These are phyloP conservation scores for Lactarius hengduanensis DNA, from an alignment of 768 basidiomycete species.

Conservation along the genomic window DNA sequence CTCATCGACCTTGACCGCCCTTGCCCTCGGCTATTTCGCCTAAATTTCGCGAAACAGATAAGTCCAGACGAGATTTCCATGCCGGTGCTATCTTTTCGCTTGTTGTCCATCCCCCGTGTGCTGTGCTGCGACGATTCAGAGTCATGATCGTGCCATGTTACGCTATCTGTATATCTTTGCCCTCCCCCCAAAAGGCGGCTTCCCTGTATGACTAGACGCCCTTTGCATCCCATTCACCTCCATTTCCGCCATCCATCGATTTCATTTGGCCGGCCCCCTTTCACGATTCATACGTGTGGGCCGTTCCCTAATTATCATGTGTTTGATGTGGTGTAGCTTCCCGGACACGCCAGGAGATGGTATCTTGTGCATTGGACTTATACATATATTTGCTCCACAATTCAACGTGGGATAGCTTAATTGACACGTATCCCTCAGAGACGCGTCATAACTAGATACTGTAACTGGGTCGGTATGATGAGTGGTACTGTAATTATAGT, in stretches of 20 bases:
- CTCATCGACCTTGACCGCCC: conserved; percentile 27
- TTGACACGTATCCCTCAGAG: neutral
- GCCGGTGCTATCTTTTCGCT: neutral
- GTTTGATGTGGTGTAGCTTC: neutral
- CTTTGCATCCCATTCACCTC: neutral
- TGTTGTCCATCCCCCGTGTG: neutral
- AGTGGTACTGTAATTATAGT: neutral
- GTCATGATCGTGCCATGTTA: conserved; percentile 2
- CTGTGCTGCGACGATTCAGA: neutral
- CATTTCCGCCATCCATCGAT: neutral
- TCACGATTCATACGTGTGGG: neutral
- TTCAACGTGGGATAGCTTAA: neutral
- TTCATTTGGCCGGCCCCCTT: neutral
- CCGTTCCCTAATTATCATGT: neutral
- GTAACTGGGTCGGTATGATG: neutral
- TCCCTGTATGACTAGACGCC: conserved; percentile 14
- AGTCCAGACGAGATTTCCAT: neutral
- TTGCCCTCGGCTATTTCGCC: conserved; percentile 27
- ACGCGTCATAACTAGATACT: too few species aligned
- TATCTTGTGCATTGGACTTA: neutral
- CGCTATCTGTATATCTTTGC: conserved; percentile 15
- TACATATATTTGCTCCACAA: neutral
- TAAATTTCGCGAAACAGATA: neutral
- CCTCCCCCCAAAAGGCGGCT: neutral
- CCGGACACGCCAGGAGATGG: neutral